Evolutionary conservation across 192 early-diverging fungal genomes (phyloP).

Genomic region (Gryganskiella cystojenkinii): DNA sequence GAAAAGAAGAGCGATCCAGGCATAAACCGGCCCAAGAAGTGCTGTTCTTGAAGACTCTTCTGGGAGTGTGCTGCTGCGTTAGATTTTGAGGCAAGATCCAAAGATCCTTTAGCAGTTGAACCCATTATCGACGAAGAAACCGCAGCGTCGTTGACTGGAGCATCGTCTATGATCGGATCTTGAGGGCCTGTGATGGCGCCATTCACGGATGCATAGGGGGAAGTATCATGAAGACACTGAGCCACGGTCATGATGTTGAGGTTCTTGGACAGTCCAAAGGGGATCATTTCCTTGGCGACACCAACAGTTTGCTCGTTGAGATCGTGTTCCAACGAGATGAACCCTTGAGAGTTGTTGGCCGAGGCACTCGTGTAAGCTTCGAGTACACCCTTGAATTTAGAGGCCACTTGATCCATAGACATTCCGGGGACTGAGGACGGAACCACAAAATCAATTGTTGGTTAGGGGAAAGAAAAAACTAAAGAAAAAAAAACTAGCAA

Average conservation of each 20-base stretch:
- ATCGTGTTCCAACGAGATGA: constrained; percentile 28
- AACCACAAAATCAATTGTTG: not conserved
- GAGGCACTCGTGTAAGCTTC: not conserved
- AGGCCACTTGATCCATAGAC: not conserved
- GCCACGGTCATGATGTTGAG: constrained; percentile 11
- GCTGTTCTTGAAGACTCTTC: too few relatives aligned
- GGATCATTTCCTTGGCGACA: constrained; percentile 3
- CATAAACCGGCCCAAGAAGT: too few relatives aligned
- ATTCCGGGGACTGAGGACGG: not conserved
- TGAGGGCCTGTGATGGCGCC: not conserved
- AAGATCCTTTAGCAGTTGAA: too few relatives aligned
- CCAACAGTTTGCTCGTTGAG: not conserved
- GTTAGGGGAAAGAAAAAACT: not conserved
- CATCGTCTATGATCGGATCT: not conserved
- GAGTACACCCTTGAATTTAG: not conserved
- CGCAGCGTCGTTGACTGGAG: not conserved
- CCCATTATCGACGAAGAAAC: too few relatives aligned
- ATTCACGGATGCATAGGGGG: not conserved
- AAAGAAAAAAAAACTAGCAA: not conserved
- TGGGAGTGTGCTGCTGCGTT: too few relatives aligned
- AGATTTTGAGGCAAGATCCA: too few relatives aligned
- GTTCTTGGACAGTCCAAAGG: not conserved
- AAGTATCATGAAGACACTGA: constrained; percentile 3
- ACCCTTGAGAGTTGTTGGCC: not conserved
- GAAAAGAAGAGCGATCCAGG: too few relatives aligned